Conservation (phyloP, 352 stramenopile species). For the Phytophthora brassicae region DNA sequence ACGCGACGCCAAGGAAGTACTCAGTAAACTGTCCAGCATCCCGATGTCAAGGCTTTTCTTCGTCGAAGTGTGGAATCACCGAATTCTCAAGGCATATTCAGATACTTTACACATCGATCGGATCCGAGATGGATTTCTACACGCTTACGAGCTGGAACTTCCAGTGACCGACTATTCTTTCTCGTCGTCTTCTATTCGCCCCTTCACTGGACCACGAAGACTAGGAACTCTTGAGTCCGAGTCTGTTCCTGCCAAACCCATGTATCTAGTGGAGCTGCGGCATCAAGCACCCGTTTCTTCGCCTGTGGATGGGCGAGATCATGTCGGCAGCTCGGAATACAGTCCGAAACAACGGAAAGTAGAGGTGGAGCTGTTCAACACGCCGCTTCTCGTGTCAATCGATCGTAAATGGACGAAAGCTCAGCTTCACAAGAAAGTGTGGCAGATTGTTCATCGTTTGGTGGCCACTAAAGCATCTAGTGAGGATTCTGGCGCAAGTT, state of each 20-base stretch:
- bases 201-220: slow-evolving; percentile 22
- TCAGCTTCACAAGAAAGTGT: slow-evolving; percentile 80
- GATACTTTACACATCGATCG: slow-evolving; percentile 50
- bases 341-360: slow-evolving; percentile 66
- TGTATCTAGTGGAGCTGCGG: slow-evolving; percentile 69
- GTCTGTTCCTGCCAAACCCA: slow-evolving; percentile 36
- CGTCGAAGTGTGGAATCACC: slow-evolving; percentile 71
- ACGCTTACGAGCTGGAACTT: slow-evolving; percentile 90
- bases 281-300: slow-evolving; percentile 69
- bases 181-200: slow-evolving; percentile 59
- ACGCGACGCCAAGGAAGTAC: slow-evolving; percentile 60
- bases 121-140: slow-evolving; percentile 55
- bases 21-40: slow-evolving; percentile 51
- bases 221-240: slow-evolving; percentile 29
- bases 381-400: slow-evolving; percentile 72
- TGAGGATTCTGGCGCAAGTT: slow-evolving; percentile 23
- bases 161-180: slow-evolving; percentile 66
- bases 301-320: slow-evolving; percentile 44
- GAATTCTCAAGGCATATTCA: slow-evolving; percentile 57
- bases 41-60: slow-evolving; percentile 60
- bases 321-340: slow-evolving; percentile 29
- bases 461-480: slow-evolving; percentile 38
- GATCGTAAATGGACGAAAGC: slow-evolving; percentile 57
- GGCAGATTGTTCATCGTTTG: slow-evolving; percentile 77
- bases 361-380: slow-evolving; percentile 80